Evolutionary conservation across 2,329 filamentous ascomycete species (phyloP), one percentile per base, ranked within the genome.

Genomic region (Alternaria brassicae): DNA sequence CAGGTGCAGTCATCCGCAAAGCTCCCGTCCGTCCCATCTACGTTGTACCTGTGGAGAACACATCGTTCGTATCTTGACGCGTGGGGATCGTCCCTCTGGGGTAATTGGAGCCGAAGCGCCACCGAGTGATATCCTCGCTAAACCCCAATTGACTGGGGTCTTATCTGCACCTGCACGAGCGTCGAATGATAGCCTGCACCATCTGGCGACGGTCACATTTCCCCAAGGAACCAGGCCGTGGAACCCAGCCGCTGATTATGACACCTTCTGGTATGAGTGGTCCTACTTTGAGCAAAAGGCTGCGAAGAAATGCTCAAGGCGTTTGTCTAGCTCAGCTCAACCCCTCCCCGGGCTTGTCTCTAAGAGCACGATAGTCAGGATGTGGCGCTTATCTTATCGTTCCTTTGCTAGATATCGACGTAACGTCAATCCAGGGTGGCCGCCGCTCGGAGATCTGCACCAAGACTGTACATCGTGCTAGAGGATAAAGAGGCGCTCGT

Each of bases 121-220:
- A 58, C 54, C 49, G 49, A 53, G 23, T 39, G 37, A 39, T 12
- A 30, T 21, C 32, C 39, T 49, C 39, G 30, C 54, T 57, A 53
- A 42, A 17, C 32, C 53, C 25, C 13, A 21, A 27, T 13, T 25
- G 45, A 52, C 57, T 27, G 47, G 45, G 57, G 52, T 49, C 57
- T 60, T 60, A 60, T 60, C 57, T 56, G 56, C 56, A 58, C 15
- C 42, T 56, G 28, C 32, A 41, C 32, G 3, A 27, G 19, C 19
- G 45, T 51, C 57, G 57, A 60, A 60, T 56, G 30, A 47, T 39
- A 56, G 40, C 7, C 42, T 9, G 53, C 53, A 34, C 19, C n/a
- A 37, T 28, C 32, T 55, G 7, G 17, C 25, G n/a, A 55, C 52
- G 13, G 52, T 48, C 30, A 8, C 41, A 27, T 48, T 48, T 55